phyloP scores from a whole-genome alignment of 1,284 basidiomycete species.

The Agaricales sp. region DNA sequence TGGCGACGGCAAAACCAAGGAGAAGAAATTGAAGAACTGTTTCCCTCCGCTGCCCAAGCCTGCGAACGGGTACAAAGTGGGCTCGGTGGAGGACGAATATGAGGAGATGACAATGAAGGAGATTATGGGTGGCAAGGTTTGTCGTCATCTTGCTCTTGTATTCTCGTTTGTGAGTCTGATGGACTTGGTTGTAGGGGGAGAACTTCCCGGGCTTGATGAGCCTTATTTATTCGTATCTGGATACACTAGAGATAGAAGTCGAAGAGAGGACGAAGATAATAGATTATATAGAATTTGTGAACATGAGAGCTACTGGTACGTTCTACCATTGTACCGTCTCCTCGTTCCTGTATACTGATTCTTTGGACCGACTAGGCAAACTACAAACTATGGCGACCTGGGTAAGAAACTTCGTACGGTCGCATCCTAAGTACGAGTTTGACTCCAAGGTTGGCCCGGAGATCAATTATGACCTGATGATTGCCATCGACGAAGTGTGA shows the following conservation, averaged over 20 bases:
- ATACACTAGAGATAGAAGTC: constrained; percentile 74
- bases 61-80: constrained; percentile 27
- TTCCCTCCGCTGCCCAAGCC: constrained; percentile 50
- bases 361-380: constrained; percentile 38
- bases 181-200: constrained; percentile 31
- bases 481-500: constrained; percentile 88
- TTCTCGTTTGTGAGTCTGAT: constrained; percentile 3
- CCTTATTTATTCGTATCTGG: constrained; percentile 81
- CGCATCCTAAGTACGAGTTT: constrained; percentile 83
- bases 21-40: constrained; percentile 60
- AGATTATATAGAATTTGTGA: constrained; percentile 74
- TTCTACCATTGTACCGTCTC: constrained; percentile 6
- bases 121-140: constrained; percentile 87
- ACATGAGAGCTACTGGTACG: constrained; percentile 71
- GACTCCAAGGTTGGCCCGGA: constrained; percentile 87
- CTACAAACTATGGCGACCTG: constrained; percentile 88
- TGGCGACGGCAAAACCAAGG: constrained; percentile 33
- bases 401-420: constrained; percentile 86
- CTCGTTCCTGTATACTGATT: constrained; percentile 8
- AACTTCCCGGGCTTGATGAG: constrained; percentile 81
- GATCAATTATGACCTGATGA: constrained; percentile 92
- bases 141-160: constrained; percentile 6
- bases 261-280: constrained; percentile 58
- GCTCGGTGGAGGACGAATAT: constrained; percentile 73
- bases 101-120: constrained; percentile 90